These are phyloP conservation scores for Calonectria crousiana DNA, from an alignment of 2,329 filamentous ascomycete genomes.

Conservation along the genomic window DNA sequence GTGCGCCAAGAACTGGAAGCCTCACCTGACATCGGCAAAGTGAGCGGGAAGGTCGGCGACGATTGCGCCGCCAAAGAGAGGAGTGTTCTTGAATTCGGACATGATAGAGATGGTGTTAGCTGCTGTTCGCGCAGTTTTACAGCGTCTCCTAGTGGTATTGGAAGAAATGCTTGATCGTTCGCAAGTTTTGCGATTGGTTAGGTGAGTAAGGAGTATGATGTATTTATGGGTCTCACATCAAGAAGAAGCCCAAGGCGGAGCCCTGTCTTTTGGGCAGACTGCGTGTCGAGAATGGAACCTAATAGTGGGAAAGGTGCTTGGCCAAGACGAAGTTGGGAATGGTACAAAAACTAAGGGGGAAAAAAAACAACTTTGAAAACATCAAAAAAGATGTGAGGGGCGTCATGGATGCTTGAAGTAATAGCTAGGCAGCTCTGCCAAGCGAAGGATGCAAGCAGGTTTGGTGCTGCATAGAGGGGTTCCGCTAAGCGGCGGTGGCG, in stretches of 20 bases:
- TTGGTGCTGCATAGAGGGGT: conserved; percentile 15
- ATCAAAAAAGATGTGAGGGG: not conserved
- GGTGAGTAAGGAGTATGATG: not conserved
- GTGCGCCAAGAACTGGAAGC: conserved; percentile 22
- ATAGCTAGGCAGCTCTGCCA: conserved; percentile 8
- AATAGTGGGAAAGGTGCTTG: not conserved
- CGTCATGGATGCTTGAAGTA: conserved; percentile 20
- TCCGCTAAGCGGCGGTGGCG: not conserved
- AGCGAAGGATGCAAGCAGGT: conserved; percentile 4
- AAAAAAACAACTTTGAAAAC: too few species aligned
- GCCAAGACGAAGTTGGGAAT: not conserved
- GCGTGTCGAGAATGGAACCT: conserved; percentile 3
- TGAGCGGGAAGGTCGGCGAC: conserved; percentile 74
- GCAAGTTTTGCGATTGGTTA: conserved; percentile 1
- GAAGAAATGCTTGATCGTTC: conserved; percentile 16
- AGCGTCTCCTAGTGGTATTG: not conserved
- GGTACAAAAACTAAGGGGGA: too few species aligned
- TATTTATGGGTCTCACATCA: conserved; percentile 8
- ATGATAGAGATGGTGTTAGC: conserved; percentile 48
- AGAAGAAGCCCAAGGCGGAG: conserved; percentile 13
- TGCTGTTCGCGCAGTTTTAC: not conserved
- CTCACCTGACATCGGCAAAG: conserved; percentile 81
- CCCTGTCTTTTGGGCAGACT: conserved; percentile 12
- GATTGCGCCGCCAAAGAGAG: conserved; percentile 81
- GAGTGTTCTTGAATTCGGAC: conserved; percentile 67